phyloP scores from a whole-genome alignment of 1,139 yeast species.

The Scheffersomyces parashehatae region DNA sequence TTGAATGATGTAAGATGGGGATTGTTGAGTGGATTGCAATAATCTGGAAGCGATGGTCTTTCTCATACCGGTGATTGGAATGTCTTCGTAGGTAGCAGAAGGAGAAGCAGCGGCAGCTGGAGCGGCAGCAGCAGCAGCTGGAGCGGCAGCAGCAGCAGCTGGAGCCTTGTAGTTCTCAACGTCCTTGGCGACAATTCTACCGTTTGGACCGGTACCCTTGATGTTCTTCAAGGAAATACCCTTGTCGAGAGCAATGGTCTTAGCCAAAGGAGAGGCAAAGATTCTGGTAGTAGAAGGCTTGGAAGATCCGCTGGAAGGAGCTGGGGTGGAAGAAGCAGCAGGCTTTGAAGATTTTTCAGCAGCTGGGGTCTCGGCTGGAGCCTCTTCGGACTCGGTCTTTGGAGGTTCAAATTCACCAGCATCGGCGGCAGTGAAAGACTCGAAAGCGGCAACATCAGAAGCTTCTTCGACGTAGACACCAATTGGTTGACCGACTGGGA shows the following conservation, averaged over 20 bases:
- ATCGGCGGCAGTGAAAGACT: constrained; percentile 79
- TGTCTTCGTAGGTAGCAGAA: constrained; percentile 68
- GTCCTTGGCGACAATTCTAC: constrained; percentile 90
- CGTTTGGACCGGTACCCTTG: constrained; percentile 92
- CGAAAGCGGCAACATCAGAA: constrained; percentile 84
- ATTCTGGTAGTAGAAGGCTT: constrained; percentile 57
- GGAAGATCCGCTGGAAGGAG: constrained; percentile 22
- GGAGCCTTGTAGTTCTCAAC: constrained; percentile 65
- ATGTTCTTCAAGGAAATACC: constrained; percentile 84
- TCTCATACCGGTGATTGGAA: constrained; percentile 90
- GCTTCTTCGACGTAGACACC: constrained; percentile 94
- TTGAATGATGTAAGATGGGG: constrained; percentile 91
- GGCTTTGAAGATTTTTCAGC: constrained; percentile 29
- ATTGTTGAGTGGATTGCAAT: constrained; percentile 77
- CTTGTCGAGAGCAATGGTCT: constrained; percentile 87
- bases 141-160: constrained; percentile 46
- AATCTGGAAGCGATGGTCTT: constrained; percentile 90
- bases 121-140: constrained; percentile 47
- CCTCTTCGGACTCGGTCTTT: constrained; percentile 24
- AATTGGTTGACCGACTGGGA: constrained; percentile 92
- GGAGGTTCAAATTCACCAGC: constrained; percentile 62
- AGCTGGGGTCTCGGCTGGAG: constrained; percentile 36
- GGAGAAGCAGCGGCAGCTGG: constrained; percentile 53
- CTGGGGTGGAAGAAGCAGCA: constrained; percentile 25
- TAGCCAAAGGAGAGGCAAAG: constrained; percentile 94